Evolutionary conservation across 78 protist species (phyloP).

Genomic region (Speleostelium caveatum): DNA sequence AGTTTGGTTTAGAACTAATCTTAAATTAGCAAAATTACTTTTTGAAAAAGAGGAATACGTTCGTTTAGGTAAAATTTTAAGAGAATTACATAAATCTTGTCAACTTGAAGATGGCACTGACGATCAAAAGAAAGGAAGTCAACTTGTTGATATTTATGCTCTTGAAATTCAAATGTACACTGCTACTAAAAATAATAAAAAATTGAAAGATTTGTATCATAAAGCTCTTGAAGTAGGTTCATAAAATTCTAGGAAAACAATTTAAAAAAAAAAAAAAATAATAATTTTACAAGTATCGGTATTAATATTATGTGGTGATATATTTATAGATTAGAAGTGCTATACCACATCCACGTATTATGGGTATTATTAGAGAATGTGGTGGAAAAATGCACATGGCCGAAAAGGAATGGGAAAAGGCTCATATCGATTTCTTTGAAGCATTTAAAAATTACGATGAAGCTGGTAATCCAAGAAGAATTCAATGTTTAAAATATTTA

Average conservation of each 20-base stretch:
- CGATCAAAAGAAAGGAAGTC: constrained; percentile 89
- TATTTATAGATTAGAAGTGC: constrained; percentile 83
- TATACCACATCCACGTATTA: constrained; percentile 96
- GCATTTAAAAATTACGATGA: constrained; percentile 98
- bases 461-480: constrained; percentile 89
- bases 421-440: constrained; percentile 96
- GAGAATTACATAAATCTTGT: constrained; percentile 77
- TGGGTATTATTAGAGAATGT: constrained; percentile 97
- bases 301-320: not conserved
- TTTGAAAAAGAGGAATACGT: constrained; percentile 81
- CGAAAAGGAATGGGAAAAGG: constrained; percentile 91
- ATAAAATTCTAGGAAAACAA: too few relatives aligned
- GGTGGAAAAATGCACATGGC: constrained; percentile 98
- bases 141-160: constrained; percentile 96
- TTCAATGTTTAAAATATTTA: constrained; percentile 94
- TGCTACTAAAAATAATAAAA: constrained; percentile 88
- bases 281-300: not conserved
- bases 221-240: constrained; percentile 40
- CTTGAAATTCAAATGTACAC: constrained; percentile 97
- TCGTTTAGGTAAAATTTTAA: constrained; percentile 74
- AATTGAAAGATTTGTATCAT: constrained; percentile 86
- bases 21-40: constrained; percentile 73
- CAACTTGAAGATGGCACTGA: constrained; percentile 73
- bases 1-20: constrained; percentile 84
- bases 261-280: not conserved